phyloP scores from a whole-genome alignment of 2,329 filamentous ascomycete species.

The Botrytis aclada region DNA sequence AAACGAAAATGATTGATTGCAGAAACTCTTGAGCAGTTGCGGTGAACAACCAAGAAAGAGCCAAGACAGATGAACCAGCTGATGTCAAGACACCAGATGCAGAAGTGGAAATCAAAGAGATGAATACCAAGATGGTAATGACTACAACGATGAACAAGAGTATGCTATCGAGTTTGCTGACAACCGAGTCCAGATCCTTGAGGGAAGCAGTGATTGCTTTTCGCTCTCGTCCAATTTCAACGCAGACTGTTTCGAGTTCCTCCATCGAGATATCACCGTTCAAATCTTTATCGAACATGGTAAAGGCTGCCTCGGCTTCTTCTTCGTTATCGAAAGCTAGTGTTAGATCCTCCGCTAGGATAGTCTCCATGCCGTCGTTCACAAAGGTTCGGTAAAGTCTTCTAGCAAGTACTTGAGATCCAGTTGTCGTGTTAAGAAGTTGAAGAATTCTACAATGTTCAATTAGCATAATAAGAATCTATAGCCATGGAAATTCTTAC shows the following conservation, averaged over 20 bases:
- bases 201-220: constrained; percentile 93
- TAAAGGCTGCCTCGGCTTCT: constrained; percentile 84
- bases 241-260: constrained; percentile 87
- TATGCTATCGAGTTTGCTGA: constrained; percentile 83
- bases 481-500: constrained; percentile 23
- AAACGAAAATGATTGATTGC: constrained; percentile 91
- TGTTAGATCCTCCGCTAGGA: constrained; percentile 74
- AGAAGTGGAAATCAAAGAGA: constrained; percentile 84
- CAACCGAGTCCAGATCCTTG: constrained; percentile 92
- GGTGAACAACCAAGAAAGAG: constrained; percentile 88
- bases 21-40: constrained; percentile 92
- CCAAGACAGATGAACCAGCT: constrained; percentile 81
- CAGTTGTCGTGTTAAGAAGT: constrained; percentile 67
- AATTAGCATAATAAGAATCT: constrained; percentile 20
- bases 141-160: constrained; percentile 83
- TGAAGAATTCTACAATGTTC: constrained; percentile 55
- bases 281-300: constrained; percentile 93
- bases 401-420: constrained; percentile 80
- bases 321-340: constrained; percentile 77
- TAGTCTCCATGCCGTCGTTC: constrained; percentile 69
- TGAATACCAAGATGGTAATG: constrained; percentile 79
- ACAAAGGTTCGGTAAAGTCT: constrained; percentile 85
- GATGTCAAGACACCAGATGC: constrained; percentile 90
- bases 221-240: constrained; percentile 90
- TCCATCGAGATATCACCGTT: constrained; percentile 97